Percentiles rank a stretch among this genome's conserved stretches.
Conservation (phyloP, 305 asterid species). For the Ilex paraguariensis region DNA sequence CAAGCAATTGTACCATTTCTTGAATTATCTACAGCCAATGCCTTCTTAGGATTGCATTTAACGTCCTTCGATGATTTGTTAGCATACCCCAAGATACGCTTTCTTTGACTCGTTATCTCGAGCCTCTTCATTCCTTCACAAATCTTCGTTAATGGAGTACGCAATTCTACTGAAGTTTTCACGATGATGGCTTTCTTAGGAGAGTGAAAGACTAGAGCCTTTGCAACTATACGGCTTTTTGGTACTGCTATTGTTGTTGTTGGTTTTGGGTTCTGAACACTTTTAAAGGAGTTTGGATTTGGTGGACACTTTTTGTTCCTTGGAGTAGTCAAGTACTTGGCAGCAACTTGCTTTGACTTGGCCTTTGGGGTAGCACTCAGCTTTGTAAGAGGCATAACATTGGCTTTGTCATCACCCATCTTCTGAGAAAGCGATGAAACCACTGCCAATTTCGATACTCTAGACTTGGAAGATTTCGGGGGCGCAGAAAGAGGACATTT, state of each 20-base stretch:
- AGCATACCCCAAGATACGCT: slow-evolving; percentile 36
- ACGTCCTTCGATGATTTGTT: slow-evolving; percentile 29
- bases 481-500: slow-evolving; percentile 90
- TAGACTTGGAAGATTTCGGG: slow-evolving; percentile 61
- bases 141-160: slow-evolving; percentile 55
- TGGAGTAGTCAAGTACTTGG: slow-evolving; percentile 91
- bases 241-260: slow-evolving; percentile 31
- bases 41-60: slow-evolving; percentile 14
- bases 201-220: slow-evolving; percentile 62
- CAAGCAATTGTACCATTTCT: slow-evolving; percentile 19
- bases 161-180: slow-evolving; percentile 55
- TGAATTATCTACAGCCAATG: slow-evolving; percentile 13
- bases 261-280: slow-evolving; percentile 64
- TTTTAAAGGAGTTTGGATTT: slow-evolving; percentile 43
- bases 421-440: slow-evolving; percentile 54
- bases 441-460: slow-evolving; percentile 46
- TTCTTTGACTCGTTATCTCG: slow-evolving; percentile 61
- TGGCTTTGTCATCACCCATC: slow-evolving; percentile 37
- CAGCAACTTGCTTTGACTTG: slow-evolving; percentile 68
- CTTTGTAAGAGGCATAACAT: slow-evolving; percentile 31
- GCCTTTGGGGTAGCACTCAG: slow-evolving; percentile 49
- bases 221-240: slow-evolving; percentile 39
- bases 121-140: slow-evolving; percentile 67
- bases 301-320: slow-evolving; percentile 51
- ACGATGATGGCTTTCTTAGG: slow-evolving; percentile 52